Base-by-base conservation (phyloP, 108 stramenopile species). In the Conticribra guillardii region DNA sequence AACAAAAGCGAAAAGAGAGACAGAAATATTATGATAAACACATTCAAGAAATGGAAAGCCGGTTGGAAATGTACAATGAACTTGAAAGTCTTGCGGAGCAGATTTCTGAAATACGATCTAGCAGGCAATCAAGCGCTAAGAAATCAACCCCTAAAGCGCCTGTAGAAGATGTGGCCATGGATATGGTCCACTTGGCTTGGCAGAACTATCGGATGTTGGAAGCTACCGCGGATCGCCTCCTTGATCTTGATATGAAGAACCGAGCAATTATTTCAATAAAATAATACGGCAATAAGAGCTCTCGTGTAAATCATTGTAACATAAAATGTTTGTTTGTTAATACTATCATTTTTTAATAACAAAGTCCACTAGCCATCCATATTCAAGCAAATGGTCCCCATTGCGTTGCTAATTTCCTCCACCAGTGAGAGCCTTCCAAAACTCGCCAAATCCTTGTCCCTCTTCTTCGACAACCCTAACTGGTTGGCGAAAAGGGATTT, bases 401-500 rank as follows among this genome's bases (percentile, higher is more conserved):
- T 41, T 41, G 11, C 37, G 37, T 41, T 41, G 11, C 47, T 65
- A 76, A 16, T 82, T 37, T 8, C 56, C 75, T 33, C 83, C 83
- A 49, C 83, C 86, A 3, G 82, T 80, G 19, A 91, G 34, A 24
- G 56, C 64, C 17, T 81, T 88, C 81, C 80, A 93, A 37, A 85
- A 76, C 11, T 74, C 84, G 44, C 69, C 82, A 41, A 90, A 28
- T 31, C 86, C 84, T 45, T 72, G 76, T 48, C 73, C 82, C 54
- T 63, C 78, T 37, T 77, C 82, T 54, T 74, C 73, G 31, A 74
- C 50, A 16, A 30, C 2, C 65, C 67, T 85, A n/a, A n/a, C n/a
- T 2, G 85, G 88, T 69, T 87, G 82, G 37, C 93, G 89, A 37
- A 88, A 84, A n/a, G 91, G 91, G 44, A 95, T 63, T 41, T 79